Percentiles rank a stretch among this genome's conserved stretches.
phyloP scores from a whole-genome alignment of 2,329 filamentous ascomycete species.

The Coniochaeta sp. region DNA sequence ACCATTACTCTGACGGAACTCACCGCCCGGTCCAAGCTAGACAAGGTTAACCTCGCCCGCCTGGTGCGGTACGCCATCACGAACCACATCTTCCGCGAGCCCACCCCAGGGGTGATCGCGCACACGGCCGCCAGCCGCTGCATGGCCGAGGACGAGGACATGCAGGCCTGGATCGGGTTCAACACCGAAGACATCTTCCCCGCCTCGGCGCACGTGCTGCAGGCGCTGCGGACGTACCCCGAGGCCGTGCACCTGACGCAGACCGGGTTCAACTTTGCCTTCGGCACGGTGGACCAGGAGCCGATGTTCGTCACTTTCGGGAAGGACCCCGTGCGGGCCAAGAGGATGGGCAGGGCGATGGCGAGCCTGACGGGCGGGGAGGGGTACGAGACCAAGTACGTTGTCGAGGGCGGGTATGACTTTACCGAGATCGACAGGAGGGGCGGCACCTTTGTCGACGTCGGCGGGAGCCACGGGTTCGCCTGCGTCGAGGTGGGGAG shows the following conservation, averaged over 20 bases:
- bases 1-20: slow-evolving; percentile 40
- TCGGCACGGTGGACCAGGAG: slow-evolving; percentile 41
- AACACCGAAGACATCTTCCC: slow-evolving; percentile 47
- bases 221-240: slow-evolving; percentile 36
- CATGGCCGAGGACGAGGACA: slow-evolving; percentile 38
- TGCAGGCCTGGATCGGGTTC: slow-evolving; percentile 49
- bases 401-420: slow-evolving; percentile 47
- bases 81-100: slow-evolving; percentile 47
- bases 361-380: slow-evolving; percentile 45
- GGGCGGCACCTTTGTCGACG: slow-evolving; percentile 46
- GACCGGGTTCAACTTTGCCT: slow-evolving; percentile 45
- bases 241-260: slow-evolving; percentile 39
- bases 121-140: slow-evolving; percentile 48
- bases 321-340: slow-evolving; percentile 37
- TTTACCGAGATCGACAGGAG: slow-evolving; percentile 37
- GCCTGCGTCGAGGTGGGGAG: slow-evolving; percentile 48
- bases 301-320: slow-evolving; percentile 48
- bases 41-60: slow-evolving; percentile 42
- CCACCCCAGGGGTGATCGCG: slow-evolving; percentile 38
- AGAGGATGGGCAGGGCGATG: slow-evolving; percentile 50
- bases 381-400: slow-evolving; percentile 46
- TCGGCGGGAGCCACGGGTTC: slow-evolving; percentile 53
- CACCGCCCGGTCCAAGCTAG: slow-evolving; percentile 34
- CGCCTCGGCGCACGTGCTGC: slow-evolving; percentile 37
- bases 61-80: slow-evolving; percentile 52